Base-by-base conservation (phyloP, 225 moss, liverwort and hornwort genomes). In the Sphagnum tenellum region DNA sequence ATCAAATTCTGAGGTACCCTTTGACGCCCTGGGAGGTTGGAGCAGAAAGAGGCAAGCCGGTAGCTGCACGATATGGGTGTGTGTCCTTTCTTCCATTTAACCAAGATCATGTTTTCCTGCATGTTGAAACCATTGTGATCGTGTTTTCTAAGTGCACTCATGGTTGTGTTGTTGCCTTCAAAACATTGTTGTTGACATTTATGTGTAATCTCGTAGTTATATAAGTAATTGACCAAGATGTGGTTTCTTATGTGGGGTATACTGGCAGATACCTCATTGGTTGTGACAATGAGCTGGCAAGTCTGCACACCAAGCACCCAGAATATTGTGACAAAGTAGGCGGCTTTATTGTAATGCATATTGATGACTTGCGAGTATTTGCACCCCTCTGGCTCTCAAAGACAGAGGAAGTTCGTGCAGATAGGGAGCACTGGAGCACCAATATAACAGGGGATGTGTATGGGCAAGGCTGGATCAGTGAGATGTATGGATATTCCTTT, bases 401-500 rank as follows among this genome's bases (percentile, higher is more conserved):
- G 75, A 98, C 96, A 47, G 90, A 92, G 73, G 92, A 90, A 12
- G 92, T 98, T 57, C 88, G 92, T 12, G 85, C 83, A 46, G 91
- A 98, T 67, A 81, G 63, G 70, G 83, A 81, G 64, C 92, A 98
- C 71, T 92, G 90, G 84, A 74, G 76, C 45, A 88, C 82, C 14
- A 79, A 92, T 45, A 85, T 83, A 64, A 92, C 92, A 3, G 96
- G 92, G 47, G 96, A 98, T 70, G 78, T 91, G 4, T 92, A 92
- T 74, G 88, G 85, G 59, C 79, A 74, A 62, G 92, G 92, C 63
- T 92, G 96, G 96, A 92, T 96, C 61, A 92, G 92, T 76, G 96
- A 92, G 67, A 98, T 98, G 96, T 98, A 98, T 70, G 96, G 96
- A 50, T 98, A 98, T 73, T 85, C 88, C 50, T 98, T 88, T 71